Base-by-base conservation (phyloP, 768 basidiomycete species). In the Lentinula raphanica region DNA sequence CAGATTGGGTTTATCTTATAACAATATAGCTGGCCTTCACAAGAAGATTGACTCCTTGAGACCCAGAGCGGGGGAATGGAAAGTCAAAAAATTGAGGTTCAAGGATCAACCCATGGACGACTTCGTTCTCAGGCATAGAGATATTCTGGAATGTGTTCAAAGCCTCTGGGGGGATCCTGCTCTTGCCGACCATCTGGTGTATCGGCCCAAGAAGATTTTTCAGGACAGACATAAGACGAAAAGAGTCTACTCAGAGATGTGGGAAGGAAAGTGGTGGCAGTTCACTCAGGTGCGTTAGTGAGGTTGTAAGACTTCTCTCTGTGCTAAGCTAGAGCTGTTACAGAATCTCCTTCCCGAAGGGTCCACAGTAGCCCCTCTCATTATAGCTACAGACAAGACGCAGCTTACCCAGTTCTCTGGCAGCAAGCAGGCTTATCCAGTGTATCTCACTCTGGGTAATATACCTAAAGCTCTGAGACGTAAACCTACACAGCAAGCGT, bases 361-460 rank as follows among this genome's bases (percentile, higher is more conserved):
- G 5, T 61, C 63, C 0, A 59, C 67, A 9, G 27, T 70, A 6
- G 65, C 65, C 1, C 72, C n/a, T n/a, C n/a, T n/a, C n/a, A n/a
- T n/a, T n/a, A n/a, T n/a, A n/a, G n/a, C n/a, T n/a, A n/a, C n/a
- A n/a, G n/a, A n/a, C n/a, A n/a, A n/a, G n/a, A n/a, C n/a, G n/a
- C n/a, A n/a, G n/a, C n/a, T n/a, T n/a, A n/a, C n/a, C n/a, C n/a
- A n/a, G n/a, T n/a, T n/a, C n/a, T n/a, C n/a, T n/a, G n/a, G n/a
- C n/a, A n/a, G 70, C 1, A 69, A 72, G 54, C 36, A 54, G 38
- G 67, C 69, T 3, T 73, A 67, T 59, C 73, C 74, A 2, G 67
- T 74, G 2, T 75, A 75, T 56, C 55, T 74, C 0, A 67, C 72
- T 0, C 62, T 73, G 42, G 72, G 68, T 0, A 73, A 74, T 39